A percentile compares a stretch with the other conserved stretches of the same genome.
phyloP scores from a whole-genome alignment of 2,329 filamentous ascomycete species.

The Ascosphaera apis region DNA sequence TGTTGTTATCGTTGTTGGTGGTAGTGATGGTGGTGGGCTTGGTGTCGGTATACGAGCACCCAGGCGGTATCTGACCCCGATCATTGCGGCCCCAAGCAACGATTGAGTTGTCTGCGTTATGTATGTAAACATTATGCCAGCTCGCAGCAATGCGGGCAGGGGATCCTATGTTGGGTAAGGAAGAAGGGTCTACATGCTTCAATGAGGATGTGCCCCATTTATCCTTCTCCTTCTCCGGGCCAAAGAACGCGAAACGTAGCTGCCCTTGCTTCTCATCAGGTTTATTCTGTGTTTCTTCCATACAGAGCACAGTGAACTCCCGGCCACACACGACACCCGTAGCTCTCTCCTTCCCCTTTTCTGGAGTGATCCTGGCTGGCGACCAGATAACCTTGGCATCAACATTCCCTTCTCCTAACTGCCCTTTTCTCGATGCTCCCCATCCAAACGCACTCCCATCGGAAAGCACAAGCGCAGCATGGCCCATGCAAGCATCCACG shows the following conservation, averaged over 20 bases:
- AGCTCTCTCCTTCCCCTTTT: too few species aligned
- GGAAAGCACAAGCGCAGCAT: constrained; percentile 48
- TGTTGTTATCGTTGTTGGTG: too few species aligned
- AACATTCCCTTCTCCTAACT: constrained; percentile 40
- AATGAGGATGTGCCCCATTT: constrained; percentile 30
- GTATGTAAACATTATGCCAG: constrained; percentile 61
- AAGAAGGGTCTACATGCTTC: too few species aligned
- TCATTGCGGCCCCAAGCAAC: constrained; percentile 65
- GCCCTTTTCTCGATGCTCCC: constrained; percentile 70
- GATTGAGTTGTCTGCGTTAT: constrained; percentile 37
- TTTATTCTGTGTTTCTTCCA: too few species aligned
- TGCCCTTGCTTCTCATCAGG: constrained; percentile 19
- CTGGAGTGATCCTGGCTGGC: constrained; percentile 38
- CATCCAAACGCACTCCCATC: constrained; percentile 68
- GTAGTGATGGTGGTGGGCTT: too few species aligned
- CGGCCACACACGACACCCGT: constrained; percentile 46
- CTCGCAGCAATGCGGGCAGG: constrained; percentile 43
- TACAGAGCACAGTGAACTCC: constrained; percentile 66
- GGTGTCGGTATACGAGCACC: constrained; percentile 32
- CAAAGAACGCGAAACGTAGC: constrained; percentile 45
- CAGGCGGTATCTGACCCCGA: constrained; percentile 55
- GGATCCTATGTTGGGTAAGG: too few species aligned
- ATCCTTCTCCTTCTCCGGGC: constrained; percentile 48
- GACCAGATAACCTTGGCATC: constrained; percentile 26
- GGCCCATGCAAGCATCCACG: constrained; percentile 52